Evolutionary conservation across 805 yeast genomes (phyloP).

Genomic region (Saccharomycopsis schoenii): DNA sequence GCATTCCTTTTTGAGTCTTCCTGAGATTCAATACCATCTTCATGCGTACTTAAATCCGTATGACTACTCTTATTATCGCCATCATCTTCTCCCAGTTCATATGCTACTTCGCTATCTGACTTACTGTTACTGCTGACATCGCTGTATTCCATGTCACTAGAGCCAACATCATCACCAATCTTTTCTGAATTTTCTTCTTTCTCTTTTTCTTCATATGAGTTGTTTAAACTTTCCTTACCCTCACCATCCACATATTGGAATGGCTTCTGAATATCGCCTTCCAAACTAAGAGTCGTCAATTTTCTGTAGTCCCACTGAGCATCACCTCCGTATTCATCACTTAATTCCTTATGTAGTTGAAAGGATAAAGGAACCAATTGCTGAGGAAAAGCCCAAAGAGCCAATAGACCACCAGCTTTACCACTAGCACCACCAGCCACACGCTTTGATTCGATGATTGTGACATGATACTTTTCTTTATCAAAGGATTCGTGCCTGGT

Average conservation of each 20-base stretch:
- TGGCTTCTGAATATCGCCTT: conserved; percentile 55
- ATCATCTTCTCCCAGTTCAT: conserved; percentile 1
- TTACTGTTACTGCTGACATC: neutral
- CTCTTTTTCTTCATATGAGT: conserved; percentile 11
- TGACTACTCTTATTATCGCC: conserved; percentile 4
- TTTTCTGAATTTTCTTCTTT: conserved; percentile 15
- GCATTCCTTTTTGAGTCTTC: conserved; percentile 18
- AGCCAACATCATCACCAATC: conserved; percentile 9
- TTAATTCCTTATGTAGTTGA: conserved; percentile 71
- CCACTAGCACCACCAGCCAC: conserved; percentile 98
- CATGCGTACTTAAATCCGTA: conserved; percentile 18
- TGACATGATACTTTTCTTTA: conserved; percentile 64
- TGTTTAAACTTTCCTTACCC: conserved; percentile 2
- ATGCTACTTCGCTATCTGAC: neutral
- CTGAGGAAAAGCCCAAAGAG: conserved; percentile 95
- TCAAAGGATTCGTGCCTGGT: conserved; percentile 76
- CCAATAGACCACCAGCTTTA: conserved; percentile 92
- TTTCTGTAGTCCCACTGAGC: conserved; percentile 89
- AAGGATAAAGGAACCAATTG: conserved; percentile 87
- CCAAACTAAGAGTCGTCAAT: conserved; percentile 75
- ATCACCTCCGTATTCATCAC: conserved; percentile 73
- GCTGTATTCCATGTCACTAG: neutral
- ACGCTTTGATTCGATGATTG: conserved; percentile 77
- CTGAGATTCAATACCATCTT: conserved; percentile 18
- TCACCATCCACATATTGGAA: conserved; percentile 14